Evolutionary conservation across 164 flowering plant genomes (phyloP).

Genomic region (Tetrastigma voinierianum): DNA sequence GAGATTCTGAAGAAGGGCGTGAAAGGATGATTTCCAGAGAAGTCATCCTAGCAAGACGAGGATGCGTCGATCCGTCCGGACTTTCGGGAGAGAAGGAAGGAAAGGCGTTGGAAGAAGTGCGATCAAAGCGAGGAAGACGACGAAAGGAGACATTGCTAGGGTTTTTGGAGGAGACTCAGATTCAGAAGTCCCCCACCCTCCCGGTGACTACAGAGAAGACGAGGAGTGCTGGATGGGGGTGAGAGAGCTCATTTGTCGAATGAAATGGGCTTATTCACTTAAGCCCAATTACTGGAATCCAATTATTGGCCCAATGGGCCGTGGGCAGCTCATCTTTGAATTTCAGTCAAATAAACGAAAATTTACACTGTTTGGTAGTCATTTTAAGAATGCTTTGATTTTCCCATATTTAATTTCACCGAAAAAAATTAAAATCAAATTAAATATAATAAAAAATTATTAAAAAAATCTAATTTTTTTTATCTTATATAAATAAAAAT

Average conservation of each 20-base stretch:
- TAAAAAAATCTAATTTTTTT: too few relatives aligned
- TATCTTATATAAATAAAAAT: too few relatives aligned
- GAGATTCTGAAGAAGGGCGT: too few relatives aligned
- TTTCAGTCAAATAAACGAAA: too few relatives aligned
- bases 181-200: neutral
- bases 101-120: conserved; percentile 35
- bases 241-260: neutral
- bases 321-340: too few relatives aligned
- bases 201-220: neutral
- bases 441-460: too few relatives aligned
- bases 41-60: conserved; percentile 79
- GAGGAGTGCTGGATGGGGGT: neutral
- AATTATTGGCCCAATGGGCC: too few relatives aligned
- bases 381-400: too few relatives aligned
- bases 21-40: conserved; percentile 28
- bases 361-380: too few relatives aligned
- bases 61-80: conserved; percentile 60
- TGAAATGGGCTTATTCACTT: neutral
- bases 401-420: too few relatives aligned
- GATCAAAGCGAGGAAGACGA: conserved; percentile 22
- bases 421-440: too few relatives aligned
- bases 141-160: conserved; percentile 21
- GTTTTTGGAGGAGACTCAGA: neutral
- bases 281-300: too few relatives aligned
- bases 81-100: conserved; percentile 60